Conservation (phyloP, 805 yeast species). For the Ogataea ganodermae region DNA sequence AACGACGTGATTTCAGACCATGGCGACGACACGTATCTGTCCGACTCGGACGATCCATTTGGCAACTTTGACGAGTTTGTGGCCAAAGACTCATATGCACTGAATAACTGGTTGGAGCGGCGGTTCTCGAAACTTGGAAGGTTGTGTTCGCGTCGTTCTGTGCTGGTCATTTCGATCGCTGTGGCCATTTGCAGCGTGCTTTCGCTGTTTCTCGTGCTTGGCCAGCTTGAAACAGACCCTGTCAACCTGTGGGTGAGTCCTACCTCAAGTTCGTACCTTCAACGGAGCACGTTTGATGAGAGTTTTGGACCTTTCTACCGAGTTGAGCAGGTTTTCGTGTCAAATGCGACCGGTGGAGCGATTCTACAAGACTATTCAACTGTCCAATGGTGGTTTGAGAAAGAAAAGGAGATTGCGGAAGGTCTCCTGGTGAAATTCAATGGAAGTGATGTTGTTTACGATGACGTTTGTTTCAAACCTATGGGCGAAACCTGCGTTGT, state of each 20-base stretch:
- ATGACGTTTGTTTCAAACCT: conserved; percentile 83
- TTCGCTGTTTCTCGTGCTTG: conserved; percentile 51
- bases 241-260: conserved; percentile 89
- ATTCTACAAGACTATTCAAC: conserved; percentile 61
- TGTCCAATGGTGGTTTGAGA: conserved; percentile 86
- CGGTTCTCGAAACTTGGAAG: conserved; percentile 53
- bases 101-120: conserved; percentile 50
- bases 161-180: conserved; percentile 46
- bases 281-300: conserved; percentile 70
- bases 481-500: conserved; percentile 76
- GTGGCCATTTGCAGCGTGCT: conserved; percentile 44
- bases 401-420: conserved; percentile 54
- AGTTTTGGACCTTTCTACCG: conserved; percentile 92
- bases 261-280: conserved; percentile 63
- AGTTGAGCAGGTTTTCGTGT: conserved; percentile 78
- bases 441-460: conserved; percentile 38
- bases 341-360: conserved; percentile 68
- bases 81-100: conserved; percentile 41
- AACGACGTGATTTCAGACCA: neutral
- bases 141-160: conserved; percentile 65
- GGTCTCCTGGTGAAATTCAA: neutral
- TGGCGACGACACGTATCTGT: conserved; percentile 10
- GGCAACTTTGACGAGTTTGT: conserved; percentile 22
- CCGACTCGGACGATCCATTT: conserved; percentile 22
- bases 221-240: conserved; percentile 76